A percentile compares a stretch with the other conserved stretches of the same genome.
These are phyloP conservation scores for Apiospora pterosperma DNA, from an alignment of 2,329 filamentous ascomycete species.

Conservation along the genomic window DNA sequence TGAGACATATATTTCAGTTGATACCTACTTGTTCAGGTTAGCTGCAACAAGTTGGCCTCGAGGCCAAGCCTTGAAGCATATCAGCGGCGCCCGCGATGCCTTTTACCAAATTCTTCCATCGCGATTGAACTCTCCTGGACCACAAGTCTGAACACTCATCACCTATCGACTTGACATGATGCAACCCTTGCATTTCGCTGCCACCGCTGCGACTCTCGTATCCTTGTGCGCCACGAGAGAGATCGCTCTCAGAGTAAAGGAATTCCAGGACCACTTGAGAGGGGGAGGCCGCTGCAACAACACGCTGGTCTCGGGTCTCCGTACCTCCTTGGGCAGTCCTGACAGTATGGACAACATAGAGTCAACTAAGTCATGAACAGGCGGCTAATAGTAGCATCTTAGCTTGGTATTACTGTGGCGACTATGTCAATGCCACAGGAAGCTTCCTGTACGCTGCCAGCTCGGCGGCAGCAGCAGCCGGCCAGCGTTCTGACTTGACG, in stretches of 20 bases:
- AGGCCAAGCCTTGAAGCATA: background rate
- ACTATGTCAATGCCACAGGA: slow-evolving; percentile 29
- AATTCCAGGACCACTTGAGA: slow-evolving; percentile 29
- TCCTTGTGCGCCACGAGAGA: background rate
- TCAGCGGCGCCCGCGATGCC: background rate
- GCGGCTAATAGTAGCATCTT: background rate
- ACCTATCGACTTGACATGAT: background rate
- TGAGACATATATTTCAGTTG: background rate
- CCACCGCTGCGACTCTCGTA: background rate
- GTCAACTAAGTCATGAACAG: background rate
- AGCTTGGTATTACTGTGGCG: slow-evolving; percentile 39
- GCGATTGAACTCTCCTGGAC: background rate
- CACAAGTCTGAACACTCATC: background rate
- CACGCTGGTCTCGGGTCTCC: slow-evolving; percentile 28
- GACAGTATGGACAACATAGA: slow-evolving; percentile 15
- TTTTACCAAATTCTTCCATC: background rate
- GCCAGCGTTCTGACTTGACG: slow-evolving; percentile 51
- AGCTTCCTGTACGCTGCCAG: slow-evolving; percentile 33
- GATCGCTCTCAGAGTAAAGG: slow-evolving; percentile 22
- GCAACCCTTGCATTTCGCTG: background rate
- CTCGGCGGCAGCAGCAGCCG: slow-evolving; percentile 33
- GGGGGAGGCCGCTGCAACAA: slow-evolving; percentile 25
- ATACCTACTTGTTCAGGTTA: background rate
- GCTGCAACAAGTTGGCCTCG: background rate
- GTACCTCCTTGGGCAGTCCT: slow-evolving; percentile 23